A percentile compares a stretch with the other conserved stretches of the same genome.
Conservation (phyloP, 1,139 yeast genomes). For the Hyphopichia burtonii region DNA sequence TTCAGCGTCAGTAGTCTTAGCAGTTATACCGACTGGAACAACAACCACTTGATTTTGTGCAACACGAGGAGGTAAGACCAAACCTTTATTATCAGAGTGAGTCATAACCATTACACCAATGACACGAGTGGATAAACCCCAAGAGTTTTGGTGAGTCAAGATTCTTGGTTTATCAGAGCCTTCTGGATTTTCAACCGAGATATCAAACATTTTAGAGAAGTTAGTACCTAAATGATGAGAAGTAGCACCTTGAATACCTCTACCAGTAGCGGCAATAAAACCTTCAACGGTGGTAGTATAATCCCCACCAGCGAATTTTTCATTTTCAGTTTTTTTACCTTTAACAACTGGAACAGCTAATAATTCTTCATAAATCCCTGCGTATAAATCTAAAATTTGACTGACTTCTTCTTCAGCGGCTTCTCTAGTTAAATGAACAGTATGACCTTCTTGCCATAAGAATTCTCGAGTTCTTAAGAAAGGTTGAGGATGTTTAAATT, state of each 20-base stretch:
- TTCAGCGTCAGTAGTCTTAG: slow-evolving; percentile 76
- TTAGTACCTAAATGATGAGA: slow-evolving; percentile 97
- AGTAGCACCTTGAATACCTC: slow-evolving; percentile 99
- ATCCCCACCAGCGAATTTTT: slow-evolving; percentile 97
- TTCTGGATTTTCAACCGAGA: slow-evolving; percentile 91
- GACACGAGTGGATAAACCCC: slow-evolving; percentile 98
- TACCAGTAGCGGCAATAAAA: slow-evolving; percentile 95
- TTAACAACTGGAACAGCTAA: slow-evolving; percentile 96
- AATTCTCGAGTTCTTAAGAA: slow-evolving; percentile 98
- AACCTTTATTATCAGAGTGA: slow-evolving; percentile 97
- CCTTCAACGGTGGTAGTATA: slow-evolving; percentile 97
- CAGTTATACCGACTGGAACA: slow-evolving; percentile 92
- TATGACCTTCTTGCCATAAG: slow-evolving; percentile 99
- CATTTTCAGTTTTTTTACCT: slow-evolving; percentile 95
- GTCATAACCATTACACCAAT: slow-evolving; percentile 99
- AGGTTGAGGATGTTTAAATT: slow-evolving; percentile 99
- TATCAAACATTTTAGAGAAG: slow-evolving; percentile 97
- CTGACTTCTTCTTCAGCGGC: slow-evolving; percentile 83
- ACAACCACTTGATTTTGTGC: slow-evolving; percentile 90
- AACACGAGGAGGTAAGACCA: slow-evolving; percentile 96
- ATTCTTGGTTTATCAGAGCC: slow-evolving; percentile 84
- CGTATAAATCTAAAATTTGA: slow-evolving; percentile 84
- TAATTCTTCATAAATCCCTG: slow-evolving; percentile 80
- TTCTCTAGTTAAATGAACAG: slow-evolving; percentile 83
- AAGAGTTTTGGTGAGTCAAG: slow-evolving; percentile 92